phyloP scores from a whole-genome alignment of 139 green algal species.

The Limnomonas spitsbergensis region DNA sequence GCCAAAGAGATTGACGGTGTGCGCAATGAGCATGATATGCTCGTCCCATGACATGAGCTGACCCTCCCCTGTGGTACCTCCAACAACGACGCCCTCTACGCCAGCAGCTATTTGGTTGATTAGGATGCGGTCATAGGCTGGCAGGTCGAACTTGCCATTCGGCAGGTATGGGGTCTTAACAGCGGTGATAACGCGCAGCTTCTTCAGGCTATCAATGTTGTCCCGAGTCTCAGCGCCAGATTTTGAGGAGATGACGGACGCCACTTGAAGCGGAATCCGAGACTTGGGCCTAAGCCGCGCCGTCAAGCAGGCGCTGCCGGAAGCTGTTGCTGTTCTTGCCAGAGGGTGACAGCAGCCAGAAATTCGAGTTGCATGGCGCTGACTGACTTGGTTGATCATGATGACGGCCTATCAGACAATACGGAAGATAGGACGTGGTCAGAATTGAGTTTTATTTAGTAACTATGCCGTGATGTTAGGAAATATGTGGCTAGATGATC shows the following conservation, averaged over 20 bases:
- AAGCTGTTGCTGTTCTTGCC: no score
- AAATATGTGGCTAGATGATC: no score
- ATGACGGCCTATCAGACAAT: no score
- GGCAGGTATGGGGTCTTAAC: constrained; percentile 96
- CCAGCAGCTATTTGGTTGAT: constrained; percentile 74
- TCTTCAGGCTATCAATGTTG: neutral
- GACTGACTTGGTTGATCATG: no score
- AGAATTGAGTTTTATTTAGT: no score
- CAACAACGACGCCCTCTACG: constrained; percentile 92
- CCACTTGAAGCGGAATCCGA: no score
- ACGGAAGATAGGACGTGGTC: no score
- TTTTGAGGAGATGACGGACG: neutral
- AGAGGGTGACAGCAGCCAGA: no score
- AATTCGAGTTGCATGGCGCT: no score
- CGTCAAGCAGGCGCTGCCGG: no score
- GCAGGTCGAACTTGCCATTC: constrained; percentile 92
- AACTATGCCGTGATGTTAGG: no score
- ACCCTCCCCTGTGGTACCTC: constrained; percentile 92
- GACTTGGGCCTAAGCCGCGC: no score
- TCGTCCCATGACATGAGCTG: constrained; percentile 95
- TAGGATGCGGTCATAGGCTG: constrained; percentile 81
- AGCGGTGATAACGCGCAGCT: constrained; percentile 71
- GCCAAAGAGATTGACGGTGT: constrained; percentile 87
- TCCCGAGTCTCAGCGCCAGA: neutral
- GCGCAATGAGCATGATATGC: constrained; percentile 99